A percentile compares a stretch with the other conserved stretches of the same genome.
Conservation (phyloP, 2,329 filamentous ascomycete species). For the Penicillium nordicum region DNA sequence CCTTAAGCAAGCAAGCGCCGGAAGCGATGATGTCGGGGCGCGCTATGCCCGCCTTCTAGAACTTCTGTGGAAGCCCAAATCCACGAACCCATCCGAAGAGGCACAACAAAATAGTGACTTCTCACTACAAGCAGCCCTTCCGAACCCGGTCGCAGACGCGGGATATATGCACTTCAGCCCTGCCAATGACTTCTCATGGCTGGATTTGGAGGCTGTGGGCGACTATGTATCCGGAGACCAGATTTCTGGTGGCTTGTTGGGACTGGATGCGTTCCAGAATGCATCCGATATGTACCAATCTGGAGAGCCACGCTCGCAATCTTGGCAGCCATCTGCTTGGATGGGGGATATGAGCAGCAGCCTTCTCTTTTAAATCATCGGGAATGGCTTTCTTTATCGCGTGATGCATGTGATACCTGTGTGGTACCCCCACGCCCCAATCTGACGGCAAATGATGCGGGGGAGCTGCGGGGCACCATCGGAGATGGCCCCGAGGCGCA, state of each 20-base stretch:
- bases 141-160: slow-evolving; percentile 35
- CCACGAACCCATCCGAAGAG: slow-evolving; percentile 21
- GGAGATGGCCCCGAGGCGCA: slow-evolving; percentile 26
- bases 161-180: slow-evolving; percentile 43
- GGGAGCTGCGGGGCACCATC: slow-evolving; percentile 20
- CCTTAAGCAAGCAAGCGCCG: slow-evolving; percentile 57
- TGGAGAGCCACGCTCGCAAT: slow-evolving; percentile 31
- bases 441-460: slow-evolving; percentile 22
- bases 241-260: slow-evolving; percentile 36
- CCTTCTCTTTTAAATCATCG: slow-evolving; percentile 30
- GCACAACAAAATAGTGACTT: slow-evolving; percentile 33
- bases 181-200: slow-evolving; percentile 60
- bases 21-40: slow-evolving; percentile 58
- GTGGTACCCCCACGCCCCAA: neutral
- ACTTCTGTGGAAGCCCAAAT: slow-evolving; percentile 55
- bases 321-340: slow-evolving; percentile 42
- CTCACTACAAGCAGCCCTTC: slow-evolving; percentile 30
- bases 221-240: slow-evolving; percentile 53
- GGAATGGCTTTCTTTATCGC: neutral
- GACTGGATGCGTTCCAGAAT: slow-evolving; percentile 36
- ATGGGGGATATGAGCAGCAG: slow-evolving; percentile 39
- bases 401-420: neutral
- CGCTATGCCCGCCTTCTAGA: slow-evolving; percentile 61
- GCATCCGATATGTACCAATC: slow-evolving; percentile 27
- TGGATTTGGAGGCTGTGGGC: slow-evolving; percentile 58